phyloP scores from a whole-genome alignment of 148 eudicot genomes.

The Diospyros kaki region DNA sequence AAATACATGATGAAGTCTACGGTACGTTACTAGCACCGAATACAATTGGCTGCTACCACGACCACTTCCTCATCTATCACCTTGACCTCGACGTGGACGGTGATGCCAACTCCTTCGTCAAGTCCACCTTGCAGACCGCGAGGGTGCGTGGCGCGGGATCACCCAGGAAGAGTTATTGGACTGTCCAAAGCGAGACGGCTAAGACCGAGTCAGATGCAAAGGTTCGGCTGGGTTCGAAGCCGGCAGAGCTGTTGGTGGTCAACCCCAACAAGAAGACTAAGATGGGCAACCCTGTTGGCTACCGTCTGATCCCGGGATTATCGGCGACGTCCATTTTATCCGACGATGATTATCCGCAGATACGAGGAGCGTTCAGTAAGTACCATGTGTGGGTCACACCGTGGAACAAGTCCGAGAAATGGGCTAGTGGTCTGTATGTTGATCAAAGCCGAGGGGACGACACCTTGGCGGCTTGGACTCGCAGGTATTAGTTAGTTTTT shows the following conservation, averaged over 20 bases:
- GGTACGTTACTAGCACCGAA: conserved; percentile 46
- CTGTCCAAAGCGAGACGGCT: conserved; percentile 28
- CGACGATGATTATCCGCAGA: conserved; percentile 42
- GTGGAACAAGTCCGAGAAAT: conserved; percentile 48
- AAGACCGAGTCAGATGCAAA: conserved; percentile 39
- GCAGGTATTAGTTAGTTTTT: conserved; percentile 18
- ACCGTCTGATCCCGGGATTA: conserved; percentile 36
- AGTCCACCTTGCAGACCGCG: conserved; percentile 22
- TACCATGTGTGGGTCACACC: conserved; percentile 49
- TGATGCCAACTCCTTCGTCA: conserved; percentile 41
- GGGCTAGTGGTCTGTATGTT: conserved; percentile 46
- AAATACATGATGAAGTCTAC: conserved; percentile 42
- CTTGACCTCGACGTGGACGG: conserved; percentile 53
- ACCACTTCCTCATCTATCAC: conserved; percentile 48
- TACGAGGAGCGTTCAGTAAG: conserved; percentile 37
- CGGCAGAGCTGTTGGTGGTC: conserved; percentile 29
- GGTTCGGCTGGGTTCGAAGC: conserved; percentile 22
- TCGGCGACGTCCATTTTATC: conserved; percentile 15
- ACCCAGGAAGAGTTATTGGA: conserved; percentile 55
- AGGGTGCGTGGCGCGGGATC: conserved; percentile 10
- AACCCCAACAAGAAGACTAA: conserved; percentile 43
- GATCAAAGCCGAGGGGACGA: conserved; percentile 47
- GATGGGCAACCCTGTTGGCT: conserved; percentile 45
- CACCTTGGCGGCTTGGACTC: conserved; percentile 29
- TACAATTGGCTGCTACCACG: conserved; percentile 42